Conservation (phyloP, 352 stramenopile species). For the Thraustotheca clavata region DNA sequence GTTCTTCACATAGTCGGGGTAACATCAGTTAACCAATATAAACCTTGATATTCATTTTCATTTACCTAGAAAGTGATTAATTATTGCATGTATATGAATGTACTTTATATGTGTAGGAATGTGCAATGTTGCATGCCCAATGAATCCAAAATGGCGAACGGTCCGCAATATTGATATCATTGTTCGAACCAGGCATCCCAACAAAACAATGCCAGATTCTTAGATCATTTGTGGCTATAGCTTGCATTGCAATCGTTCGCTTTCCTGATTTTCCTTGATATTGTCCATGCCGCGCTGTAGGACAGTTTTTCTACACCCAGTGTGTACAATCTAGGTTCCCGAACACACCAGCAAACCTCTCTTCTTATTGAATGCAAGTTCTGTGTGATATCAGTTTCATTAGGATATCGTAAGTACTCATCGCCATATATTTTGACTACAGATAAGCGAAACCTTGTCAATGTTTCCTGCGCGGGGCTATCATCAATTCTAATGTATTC, state of each 20-base stretch:
- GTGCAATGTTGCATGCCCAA: conserved; percentile 15
- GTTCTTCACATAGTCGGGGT: conserved; percentile 5
- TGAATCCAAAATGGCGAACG: conserved; percentile 24
- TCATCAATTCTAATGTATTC: conserved; percentile 19
- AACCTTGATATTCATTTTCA: conserved; percentile 22
- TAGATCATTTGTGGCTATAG: conserved; percentile 21
- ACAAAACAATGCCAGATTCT: conserved; percentile 28
- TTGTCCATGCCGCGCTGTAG: conserved; percentile 13
- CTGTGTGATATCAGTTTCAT: conserved; percentile 6
- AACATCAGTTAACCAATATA: conserved; percentile 28
- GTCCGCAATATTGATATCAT: conserved; percentile 29
- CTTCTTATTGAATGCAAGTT: background rate
- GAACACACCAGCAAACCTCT: conserved; percentile 27
- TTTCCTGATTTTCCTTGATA: conserved; percentile 11
- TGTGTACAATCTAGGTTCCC: conserved; percentile 27
- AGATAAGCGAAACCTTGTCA: conserved; percentile 4
- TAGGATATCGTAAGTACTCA: conserved; percentile 23
- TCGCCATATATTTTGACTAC: conserved; percentile 12
- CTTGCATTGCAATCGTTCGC: conserved; percentile 19
- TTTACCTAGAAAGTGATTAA: conserved; percentile 16
- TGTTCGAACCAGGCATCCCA: conserved; percentile 25
- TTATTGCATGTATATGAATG: background rate
- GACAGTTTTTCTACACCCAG: conserved; percentile 29
- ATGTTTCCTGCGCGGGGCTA: conserved; percentile 13
- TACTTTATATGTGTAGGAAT: background rate